Conservation (phyloP, 257 asterid species). For the Petunia axillaris region DNA sequence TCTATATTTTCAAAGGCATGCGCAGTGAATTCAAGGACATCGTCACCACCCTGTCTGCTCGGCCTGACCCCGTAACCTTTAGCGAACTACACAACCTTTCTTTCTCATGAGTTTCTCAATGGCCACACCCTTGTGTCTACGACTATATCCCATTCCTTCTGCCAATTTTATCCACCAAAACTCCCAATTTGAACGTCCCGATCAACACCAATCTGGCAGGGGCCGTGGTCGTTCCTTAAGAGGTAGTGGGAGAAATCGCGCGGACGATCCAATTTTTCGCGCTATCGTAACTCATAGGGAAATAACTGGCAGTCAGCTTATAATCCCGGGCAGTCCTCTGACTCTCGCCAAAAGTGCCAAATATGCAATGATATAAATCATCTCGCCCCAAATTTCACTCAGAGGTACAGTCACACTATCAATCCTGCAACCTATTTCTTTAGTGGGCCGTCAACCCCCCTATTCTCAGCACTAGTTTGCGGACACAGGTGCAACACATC, state of each 20-base stretch:
- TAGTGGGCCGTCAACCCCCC: background rate
- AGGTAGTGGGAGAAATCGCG: no score
- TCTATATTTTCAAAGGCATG: background rate
- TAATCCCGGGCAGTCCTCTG: background rate
- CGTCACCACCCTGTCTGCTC: background rate
- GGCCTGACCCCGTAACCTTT: background rate
- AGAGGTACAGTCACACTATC: background rate
- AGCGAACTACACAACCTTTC: background rate
- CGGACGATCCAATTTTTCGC: no score
- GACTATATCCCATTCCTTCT: no score
- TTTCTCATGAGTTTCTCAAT: background rate
- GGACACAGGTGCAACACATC: background rate
- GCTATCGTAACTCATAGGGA: no score
- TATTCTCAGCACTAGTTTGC: background rate
- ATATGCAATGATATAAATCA: background rate
- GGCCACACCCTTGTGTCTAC: background rate
- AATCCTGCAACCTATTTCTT: background rate
- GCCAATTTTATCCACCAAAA: no score
- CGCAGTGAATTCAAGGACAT: background rate
- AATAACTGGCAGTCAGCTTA: no score
- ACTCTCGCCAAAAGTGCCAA: background rate
- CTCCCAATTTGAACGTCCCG: no score
- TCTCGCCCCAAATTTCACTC: background rate
- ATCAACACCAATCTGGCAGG: no score
- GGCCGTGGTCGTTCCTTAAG: no score